Conservation (phyloP, 768 basidiomycete genomes). For the Dendrothele bispora region DNA sequence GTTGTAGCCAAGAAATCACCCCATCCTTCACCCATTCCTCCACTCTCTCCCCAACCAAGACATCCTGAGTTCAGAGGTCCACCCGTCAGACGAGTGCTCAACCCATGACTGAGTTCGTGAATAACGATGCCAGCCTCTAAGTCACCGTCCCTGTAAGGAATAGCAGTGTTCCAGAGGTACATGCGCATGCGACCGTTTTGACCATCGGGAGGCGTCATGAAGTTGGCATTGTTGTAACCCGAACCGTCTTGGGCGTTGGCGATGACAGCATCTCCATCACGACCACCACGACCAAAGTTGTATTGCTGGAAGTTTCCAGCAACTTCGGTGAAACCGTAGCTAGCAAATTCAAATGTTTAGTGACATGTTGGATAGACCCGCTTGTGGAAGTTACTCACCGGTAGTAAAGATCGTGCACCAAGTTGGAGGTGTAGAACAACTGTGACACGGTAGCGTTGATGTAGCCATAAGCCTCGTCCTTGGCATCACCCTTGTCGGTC, state of each 20-base stretch:
- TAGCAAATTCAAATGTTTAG: no score
- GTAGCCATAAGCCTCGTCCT: slow-evolving; percentile 74
- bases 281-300: slow-evolving; percentile 92
- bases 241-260: slow-evolving; percentile 95
- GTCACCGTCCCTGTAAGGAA: slow-evolving; percentile 92
- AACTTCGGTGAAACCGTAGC: slow-evolving; percentile 89
- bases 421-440: slow-evolving; percentile 84
- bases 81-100: slow-evolving; percentile 93
- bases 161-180: slow-evolving; percentile 93
- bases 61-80: slow-evolving; percentile 92
- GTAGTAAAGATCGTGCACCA: slow-evolving; percentile 83
- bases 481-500: slow-evolving; percentile 54
- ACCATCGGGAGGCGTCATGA: slow-evolving; percentile 83
- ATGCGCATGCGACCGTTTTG: slow-evolving; percentile 92
- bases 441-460: slow-evolving; percentile 87
- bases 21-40: slow-evolving; percentile 99
- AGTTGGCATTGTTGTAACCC: slow-evolving; percentile 92
- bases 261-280: slow-evolving; percentile 87
- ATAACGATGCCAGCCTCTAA: slow-evolving; percentile 97
- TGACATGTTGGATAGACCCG: slow-evolving; percentile 4
- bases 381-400: slow-evolving; percentile 34
- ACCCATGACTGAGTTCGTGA: slow-evolving; percentile 84
- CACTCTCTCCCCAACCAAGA: slow-evolving; percentile 93
- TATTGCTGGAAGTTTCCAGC: slow-evolving; percentile 97
- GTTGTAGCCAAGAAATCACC: slow-evolving; percentile 90